Evolutionary conservation across 768 basidiomycete genomes (phyloP).

Genomic region (Amanita brunnescens): DNA sequence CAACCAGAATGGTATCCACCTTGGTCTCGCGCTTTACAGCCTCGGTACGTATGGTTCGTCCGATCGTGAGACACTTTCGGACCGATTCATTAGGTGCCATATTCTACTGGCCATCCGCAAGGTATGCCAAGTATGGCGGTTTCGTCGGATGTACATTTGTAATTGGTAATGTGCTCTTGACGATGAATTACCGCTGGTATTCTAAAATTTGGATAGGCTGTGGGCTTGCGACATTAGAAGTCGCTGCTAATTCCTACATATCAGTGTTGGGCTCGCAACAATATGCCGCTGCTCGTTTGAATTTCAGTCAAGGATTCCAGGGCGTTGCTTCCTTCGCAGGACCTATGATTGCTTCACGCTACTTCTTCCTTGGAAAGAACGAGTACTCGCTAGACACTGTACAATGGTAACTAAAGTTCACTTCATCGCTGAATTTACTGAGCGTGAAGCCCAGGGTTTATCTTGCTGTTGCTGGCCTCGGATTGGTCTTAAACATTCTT

Average conservation of each 20-base stretch:
- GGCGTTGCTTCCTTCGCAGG: slow-evolving; percentile 68
- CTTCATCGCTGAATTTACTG: background rate
- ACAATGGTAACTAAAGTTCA: slow-evolving; percentile 39
- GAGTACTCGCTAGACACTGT: slow-evolving; percentile 54
- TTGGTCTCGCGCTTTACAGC: slow-evolving; percentile 52
- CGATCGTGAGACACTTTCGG: background rate
- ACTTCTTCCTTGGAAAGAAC: slow-evolving; percentile 65
- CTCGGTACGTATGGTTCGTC: slow-evolving; percentile 26
- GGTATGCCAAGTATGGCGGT: slow-evolving; percentile 56
- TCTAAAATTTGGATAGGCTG: slow-evolving; percentile 32
- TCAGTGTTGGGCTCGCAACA: slow-evolving; percentile 57
- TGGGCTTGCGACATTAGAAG: slow-evolving; percentile 59
- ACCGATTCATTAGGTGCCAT: slow-evolving; percentile 45
- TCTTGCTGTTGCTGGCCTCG: slow-evolving; percentile 55
- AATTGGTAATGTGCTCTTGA: slow-evolving; percentile 37
- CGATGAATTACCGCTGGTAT: background rate
- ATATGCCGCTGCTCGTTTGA: slow-evolving; percentile 66
- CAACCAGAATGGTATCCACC: slow-evolving; percentile 43
- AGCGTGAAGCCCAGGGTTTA: slow-evolving; percentile 40
- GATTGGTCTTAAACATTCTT: slow-evolving; percentile 48
- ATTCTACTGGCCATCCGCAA: slow-evolving; percentile 75
- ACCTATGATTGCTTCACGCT: slow-evolving; percentile 66
- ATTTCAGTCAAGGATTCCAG: slow-evolving; percentile 76
- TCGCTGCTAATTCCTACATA: slow-evolving; percentile 78
- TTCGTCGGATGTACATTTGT: slow-evolving; percentile 71